Base-by-base conservation (phyloP, 1,284 basidiomycete genomes). In the Rhodotorula sp. region DNA sequence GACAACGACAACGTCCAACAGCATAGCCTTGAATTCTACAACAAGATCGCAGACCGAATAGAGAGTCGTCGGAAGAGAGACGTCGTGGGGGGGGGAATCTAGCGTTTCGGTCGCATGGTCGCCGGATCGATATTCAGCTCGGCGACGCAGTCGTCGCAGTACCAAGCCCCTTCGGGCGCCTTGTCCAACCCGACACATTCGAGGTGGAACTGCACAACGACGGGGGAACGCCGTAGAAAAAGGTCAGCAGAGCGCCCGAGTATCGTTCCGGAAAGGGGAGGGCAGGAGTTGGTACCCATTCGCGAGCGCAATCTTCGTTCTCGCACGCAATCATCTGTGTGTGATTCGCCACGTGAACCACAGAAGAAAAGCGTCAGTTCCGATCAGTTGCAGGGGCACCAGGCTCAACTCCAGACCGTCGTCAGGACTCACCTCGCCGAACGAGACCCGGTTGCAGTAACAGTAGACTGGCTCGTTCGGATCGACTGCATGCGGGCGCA, bases 311-410 rank as follows among this genome's bases (percentile, higher is more conserved):
- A 39, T 77, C 72, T 0, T 76, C 70, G 69, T 79, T 77, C 46
- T 78, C 77, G 71, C 78, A 79, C 0, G 70, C 76, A 16, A 79
- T 65, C 78, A 79, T 79, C 70, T 75, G 67, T 14, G 21, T 18
- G 3, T 5, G 1, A 47, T 15, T 47, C n/a, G 43, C 47, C 26
- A 61, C 23, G 23, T 8, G 34, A 47, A 56, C 4, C 8, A 29
- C 26, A 48, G 48, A 51, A n/a, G 10, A 14, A 10, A 26, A 56
- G 16, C 18, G 26, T 7, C 54, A 26, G 26, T 26, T 16, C 16
- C 16, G n/a, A 29, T 15, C 29, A 26, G 26, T 26, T 54, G 21
- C 51, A 52, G 26, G 26, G 54, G 14, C 12, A 12, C 54, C 29
- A 14, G 4, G 12, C 31, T 16, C 5, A 51, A 18, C 20, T 31